Evolutionary conservation across 768 basidiomycete genomes (phyloP).

Genomic region (Tephrocybe rancida): DNA sequence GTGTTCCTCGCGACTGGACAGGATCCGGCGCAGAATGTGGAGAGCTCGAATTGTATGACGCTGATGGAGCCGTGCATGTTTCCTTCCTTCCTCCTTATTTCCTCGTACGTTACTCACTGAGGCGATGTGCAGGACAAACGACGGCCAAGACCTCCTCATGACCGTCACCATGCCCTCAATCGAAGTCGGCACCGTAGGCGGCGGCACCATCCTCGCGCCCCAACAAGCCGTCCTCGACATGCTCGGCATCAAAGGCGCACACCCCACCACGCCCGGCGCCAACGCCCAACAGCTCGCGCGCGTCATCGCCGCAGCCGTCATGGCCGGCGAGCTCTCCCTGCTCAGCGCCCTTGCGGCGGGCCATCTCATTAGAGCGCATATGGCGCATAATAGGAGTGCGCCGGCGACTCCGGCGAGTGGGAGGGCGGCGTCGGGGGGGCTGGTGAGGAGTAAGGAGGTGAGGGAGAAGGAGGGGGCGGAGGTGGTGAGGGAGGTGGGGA

Average conservation of each 20-base stretch:
- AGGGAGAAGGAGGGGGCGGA: not conserved
- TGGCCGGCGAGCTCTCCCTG: conserved; percentile 95
- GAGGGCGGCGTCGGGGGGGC: not conserved
- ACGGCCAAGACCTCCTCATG: conserved; percentile 88
- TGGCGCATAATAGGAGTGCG: conserved; percentile 88
- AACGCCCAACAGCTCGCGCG: conserved; percentile 91
- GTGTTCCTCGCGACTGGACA: conserved; percentile 96
- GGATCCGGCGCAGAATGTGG: conserved; percentile 99
- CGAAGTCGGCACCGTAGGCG: conserved; percentile 97
- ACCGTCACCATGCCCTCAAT: conserved; percentile 98
- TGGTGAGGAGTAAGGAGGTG: not conserved
- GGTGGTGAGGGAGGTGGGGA: not conserved
- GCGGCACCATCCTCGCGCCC: conserved; percentile 90
- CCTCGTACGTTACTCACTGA: not conserved
- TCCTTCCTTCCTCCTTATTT: conserved; percentile 4
- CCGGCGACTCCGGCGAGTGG: conserved; percentile 67
- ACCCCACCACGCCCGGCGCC: conserved; percentile 81
- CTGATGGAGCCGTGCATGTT: conserved; percentile 93
- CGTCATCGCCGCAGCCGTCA: conserved; percentile 89
- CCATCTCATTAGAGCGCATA: conserved; percentile 91
- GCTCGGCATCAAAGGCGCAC: conserved; percentile 91
- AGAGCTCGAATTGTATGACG: conserved; percentile 98
- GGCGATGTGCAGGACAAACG: conserved; percentile 64
- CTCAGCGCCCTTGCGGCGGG: conserved; percentile 93
- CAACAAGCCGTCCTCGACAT: conserved; percentile 91